Evolutionary conservation across 176 grass and related monocot genomes (phyloP).

Genomic region (Paspalum vaginatum): DNA sequence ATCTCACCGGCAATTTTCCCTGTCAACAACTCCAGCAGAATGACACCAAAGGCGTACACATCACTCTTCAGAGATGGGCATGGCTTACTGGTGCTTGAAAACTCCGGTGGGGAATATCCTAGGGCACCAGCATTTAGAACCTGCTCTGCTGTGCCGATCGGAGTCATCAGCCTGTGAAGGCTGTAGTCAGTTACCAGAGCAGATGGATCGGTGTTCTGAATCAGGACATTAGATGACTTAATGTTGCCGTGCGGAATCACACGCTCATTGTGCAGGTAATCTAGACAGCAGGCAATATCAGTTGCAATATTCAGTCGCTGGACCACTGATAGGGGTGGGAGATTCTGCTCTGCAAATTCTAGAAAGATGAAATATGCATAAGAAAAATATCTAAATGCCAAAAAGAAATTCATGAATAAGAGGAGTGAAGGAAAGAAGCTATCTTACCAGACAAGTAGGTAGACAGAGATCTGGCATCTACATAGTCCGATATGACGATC

Average conservation of each 20-base stretch:
- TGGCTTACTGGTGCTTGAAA: constrained; percentile 83
- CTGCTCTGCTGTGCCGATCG: constrained; percentile 68
- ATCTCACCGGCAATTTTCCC: constrained; percentile 81
- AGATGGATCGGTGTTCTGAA: constrained; percentile 46
- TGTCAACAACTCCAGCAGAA: constrained; percentile 84
- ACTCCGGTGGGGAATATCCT: constrained; percentile 86
- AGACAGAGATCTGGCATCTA: constrained; percentile 68
- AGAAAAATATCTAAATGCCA: background rate
- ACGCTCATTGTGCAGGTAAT: constrained; percentile 80
- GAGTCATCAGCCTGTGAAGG: constrained; percentile 80
- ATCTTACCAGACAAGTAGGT: constrained; percentile 73
- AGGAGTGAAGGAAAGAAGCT: constrained; percentile 29
- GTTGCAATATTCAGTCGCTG: constrained; percentile 64
- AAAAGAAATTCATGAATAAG: background rate
- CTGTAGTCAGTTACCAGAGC: constrained; percentile 77
- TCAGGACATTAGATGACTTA: constrained; percentile 77
- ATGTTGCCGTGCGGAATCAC: constrained; percentile 93
- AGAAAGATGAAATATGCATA: constrained; percentile 38
- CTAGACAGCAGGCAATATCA: constrained; percentile 63
- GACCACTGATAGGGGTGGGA: constrained; percentile 53
- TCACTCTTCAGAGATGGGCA: constrained; percentile 89
- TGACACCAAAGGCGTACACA: constrained; percentile 85
- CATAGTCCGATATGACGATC: constrained; percentile 87
- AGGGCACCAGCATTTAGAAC: constrained; percentile 75
- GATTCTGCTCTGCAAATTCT: constrained; percentile 69